Conservation (phyloP, 495 filamentous ascomycete species). For the Tuber borchii region DNA sequence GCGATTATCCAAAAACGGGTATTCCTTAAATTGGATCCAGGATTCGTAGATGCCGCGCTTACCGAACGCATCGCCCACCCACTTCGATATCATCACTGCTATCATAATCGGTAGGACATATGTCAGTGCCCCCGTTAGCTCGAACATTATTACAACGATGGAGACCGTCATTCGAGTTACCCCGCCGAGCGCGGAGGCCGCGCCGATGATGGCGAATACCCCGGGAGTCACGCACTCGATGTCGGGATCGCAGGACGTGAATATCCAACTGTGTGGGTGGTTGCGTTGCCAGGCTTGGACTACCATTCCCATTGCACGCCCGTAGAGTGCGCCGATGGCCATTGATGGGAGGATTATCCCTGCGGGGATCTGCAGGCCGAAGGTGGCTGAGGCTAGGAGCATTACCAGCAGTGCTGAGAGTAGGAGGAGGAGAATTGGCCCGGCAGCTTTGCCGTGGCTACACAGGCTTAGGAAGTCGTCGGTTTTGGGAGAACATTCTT, state of each 20-base stretch:
- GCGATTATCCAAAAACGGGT: constrained; percentile 89
- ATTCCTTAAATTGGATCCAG: constrained; percentile 95
- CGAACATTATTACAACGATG: constrained; percentile 99
- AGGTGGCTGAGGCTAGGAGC: constrained; percentile 78
- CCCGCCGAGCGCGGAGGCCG: constrained; percentile 89
- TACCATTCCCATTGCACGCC: constrained; percentile 82
- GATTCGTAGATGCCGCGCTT: constrained; percentile 93
- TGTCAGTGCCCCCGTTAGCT: constrained; percentile 88
- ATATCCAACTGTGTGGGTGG: constrained; percentile 68
- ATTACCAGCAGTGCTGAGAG: constrained; percentile 76
- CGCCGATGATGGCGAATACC: constrained; percentile 92
- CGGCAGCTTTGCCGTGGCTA: constrained; percentile 55
- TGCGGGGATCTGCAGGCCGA: constrained; percentile 92
- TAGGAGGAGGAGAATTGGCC: constrained; percentile 70
- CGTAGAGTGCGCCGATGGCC: constrained; percentile 87
- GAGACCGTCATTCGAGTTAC: constrained; percentile 96
- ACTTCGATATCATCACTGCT: constrained; percentile 97
- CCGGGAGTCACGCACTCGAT: constrained; percentile 87
- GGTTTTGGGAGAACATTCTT: constrained; percentile 70
- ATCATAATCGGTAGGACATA: constrained; percentile 99
- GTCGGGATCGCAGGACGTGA: constrained; percentile 77
- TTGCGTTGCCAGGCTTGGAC: constrained; percentile 82
- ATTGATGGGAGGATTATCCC: constrained; percentile 97
- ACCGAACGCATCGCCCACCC: constrained; percentile 95
- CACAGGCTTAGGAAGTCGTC: constrained; percentile 87